phyloP scores from a whole-genome alignment of 1,139 yeast species.

The Scheffersomyces titani region DNA sequence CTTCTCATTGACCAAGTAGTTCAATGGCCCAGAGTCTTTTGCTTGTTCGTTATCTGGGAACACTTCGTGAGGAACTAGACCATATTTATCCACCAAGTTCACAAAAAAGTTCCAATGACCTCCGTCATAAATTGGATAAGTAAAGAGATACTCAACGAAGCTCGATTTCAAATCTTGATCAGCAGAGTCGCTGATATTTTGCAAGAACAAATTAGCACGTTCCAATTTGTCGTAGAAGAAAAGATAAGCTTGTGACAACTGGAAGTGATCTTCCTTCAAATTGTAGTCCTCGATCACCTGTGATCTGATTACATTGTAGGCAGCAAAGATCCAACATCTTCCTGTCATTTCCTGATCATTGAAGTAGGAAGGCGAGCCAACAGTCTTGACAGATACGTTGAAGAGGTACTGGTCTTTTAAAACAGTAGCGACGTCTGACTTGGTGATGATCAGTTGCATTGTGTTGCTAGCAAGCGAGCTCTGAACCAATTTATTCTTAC shows the following conservation, averaged over 20 bases:
- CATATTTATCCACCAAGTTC: conserved; percentile 73
- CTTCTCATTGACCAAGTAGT: conserved; percentile 62
- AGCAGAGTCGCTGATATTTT: conserved; percentile 69
- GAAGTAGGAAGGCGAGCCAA: conserved; percentile 61
- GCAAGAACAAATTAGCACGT: conserved; percentile 74
- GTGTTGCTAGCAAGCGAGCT: conserved; percentile 56
- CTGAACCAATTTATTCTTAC: conserved; percentile 60
- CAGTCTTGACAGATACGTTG: conserved; percentile 58
- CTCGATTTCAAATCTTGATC: conserved; percentile 68
- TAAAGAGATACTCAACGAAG: conserved; percentile 59
- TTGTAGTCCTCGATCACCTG: conserved; percentile 63
- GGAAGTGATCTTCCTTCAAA: conserved; percentile 59
- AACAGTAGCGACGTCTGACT: conserved; percentile 23
- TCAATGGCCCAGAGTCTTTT: conserved; percentile 55
- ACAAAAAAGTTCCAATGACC: conserved; percentile 87
- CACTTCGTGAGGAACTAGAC: conserved; percentile 69
- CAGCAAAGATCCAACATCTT: conserved; percentile 87
- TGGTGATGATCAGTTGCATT: conserved; percentile 46
- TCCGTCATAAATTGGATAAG: conserved; percentile 73
- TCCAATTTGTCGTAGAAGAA: conserved; percentile 77
- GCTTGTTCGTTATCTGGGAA: conserved; percentile 77
- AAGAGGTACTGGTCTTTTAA: conserved; percentile 52
- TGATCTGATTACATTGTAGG: conserved; percentile 69
- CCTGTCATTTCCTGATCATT: conserved; percentile 80
- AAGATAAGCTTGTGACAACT: conserved; percentile 70